Evolutionary conservation across 148 eudicot species (phyloP).

Genomic region (Cornus controversa): DNA sequence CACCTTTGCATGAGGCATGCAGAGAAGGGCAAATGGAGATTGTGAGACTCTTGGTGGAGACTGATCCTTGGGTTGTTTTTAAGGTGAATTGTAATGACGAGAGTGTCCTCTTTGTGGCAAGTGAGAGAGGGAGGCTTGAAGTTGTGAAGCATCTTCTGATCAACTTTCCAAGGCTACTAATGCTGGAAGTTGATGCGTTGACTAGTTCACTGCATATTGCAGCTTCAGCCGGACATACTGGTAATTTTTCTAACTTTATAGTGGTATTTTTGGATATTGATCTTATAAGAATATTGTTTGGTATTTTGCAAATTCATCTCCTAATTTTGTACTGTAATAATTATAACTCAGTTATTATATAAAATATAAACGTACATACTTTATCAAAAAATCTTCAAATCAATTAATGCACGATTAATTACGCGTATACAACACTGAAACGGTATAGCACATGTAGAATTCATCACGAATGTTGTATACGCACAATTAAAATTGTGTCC

Average conservation of each 20-base stretch:
- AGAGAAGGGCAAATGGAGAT: constrained; percentile 25
- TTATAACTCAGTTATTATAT: too few species aligned
- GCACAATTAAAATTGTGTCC: too few species aligned
- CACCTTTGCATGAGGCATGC: constrained; percentile 30
- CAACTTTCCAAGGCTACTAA: constrained; percentile 15
- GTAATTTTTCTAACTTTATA: not conserved
- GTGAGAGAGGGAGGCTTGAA: constrained; percentile 26
- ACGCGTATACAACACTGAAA: too few species aligned
- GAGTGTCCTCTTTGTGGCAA: constrained; percentile 27
- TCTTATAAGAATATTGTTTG: too few species aligned
- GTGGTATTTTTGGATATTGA: too few species aligned
- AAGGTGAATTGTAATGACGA: constrained; percentile 16
- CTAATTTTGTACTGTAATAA: too few species aligned
- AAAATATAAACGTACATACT: too few species aligned
- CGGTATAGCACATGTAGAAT: too few species aligned
- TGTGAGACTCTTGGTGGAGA: constrained; percentile 10
- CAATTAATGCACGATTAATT: too few species aligned
- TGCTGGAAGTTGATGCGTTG: constrained; percentile 23
- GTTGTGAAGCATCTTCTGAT: constrained; percentile 21
- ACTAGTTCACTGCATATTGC: constrained; percentile 29
- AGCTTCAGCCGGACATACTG: constrained; percentile 30
- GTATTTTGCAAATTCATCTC: too few species aligned
- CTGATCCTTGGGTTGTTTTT: constrained; percentile 10
- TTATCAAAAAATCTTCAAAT: too few species aligned
- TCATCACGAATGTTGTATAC: too few species aligned